phyloP scores from a whole-genome alignment of 352 stramenopile species.

The Globisporangium paroecandrum region DNA sequence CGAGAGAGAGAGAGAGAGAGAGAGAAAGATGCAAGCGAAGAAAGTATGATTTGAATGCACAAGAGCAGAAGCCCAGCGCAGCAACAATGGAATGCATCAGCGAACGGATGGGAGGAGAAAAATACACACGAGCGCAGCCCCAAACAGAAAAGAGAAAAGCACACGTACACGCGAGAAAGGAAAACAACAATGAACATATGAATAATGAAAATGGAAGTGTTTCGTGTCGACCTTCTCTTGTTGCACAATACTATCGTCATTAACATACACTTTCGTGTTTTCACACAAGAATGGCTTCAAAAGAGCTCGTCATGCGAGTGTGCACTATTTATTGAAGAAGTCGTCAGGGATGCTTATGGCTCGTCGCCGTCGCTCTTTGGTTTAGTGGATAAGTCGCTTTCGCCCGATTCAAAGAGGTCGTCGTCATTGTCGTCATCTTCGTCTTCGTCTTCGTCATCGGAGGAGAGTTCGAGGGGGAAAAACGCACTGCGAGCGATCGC shows the following conservation, averaged over 20 bases:
- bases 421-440: neutral
- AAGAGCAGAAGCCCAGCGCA: constrained; percentile 1
- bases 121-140: constrained; percentile 3
- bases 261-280: neutral
- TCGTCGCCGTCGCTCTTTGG: neutral
- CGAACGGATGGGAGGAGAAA: constrained; percentile 4
- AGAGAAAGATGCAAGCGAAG: constrained; percentile 1
- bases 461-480: neutral
- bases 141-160: constrained; percentile 2
- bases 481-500: neutral
- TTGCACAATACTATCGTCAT: neutral
- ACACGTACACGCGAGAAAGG: neutral
- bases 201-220: constrained; percentile 12
- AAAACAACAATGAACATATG: constrained; percentile 9
- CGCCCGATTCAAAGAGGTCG: neutral
- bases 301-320: neutral
- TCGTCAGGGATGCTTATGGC: neutral
- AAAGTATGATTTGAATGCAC: constrained; percentile 11
- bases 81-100: neutral
- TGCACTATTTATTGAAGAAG: neutral
- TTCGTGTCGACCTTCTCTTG: neutral
- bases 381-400: neutral
- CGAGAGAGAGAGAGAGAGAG: neutral
- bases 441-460: neutral
- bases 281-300: neutral